Evolutionary conservation across 257 asterid species (phyloP).

Genomic region (Gentiana straminea): DNA sequence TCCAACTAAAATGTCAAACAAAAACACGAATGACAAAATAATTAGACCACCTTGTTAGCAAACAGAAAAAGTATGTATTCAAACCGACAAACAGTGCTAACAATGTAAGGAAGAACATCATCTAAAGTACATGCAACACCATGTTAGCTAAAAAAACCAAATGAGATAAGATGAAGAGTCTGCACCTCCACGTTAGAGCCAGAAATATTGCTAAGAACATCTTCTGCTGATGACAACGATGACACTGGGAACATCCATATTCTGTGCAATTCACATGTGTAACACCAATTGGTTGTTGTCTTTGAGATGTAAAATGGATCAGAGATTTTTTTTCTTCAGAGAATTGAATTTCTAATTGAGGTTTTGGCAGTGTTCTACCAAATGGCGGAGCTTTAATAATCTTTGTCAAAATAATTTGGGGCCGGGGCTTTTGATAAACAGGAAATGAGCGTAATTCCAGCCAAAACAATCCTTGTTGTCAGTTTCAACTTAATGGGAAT

Average conservation of each 20-base stretch:
- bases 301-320: too few species aligned
- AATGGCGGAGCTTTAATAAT: too few species aligned
- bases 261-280: slow-evolving; percentile 28
- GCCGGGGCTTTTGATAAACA: too few species aligned
- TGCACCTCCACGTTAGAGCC: slow-evolving; percentile 58
- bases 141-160: too few species aligned
- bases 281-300: too few species aligned
- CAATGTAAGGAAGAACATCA: neutral
- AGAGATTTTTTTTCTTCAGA: too few species aligned
- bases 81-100: neutral
- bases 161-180: slow-evolving; percentile 2
- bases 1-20: slow-evolving; percentile 46
- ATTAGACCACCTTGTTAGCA: neutral
- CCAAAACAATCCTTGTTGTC: too few species aligned
- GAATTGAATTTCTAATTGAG: neutral
- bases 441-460: too few species aligned
- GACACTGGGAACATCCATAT: slow-evolving; percentile 85
- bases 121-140: neutral
- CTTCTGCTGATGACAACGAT: slow-evolving; percentile 62
- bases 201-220: slow-evolving; percentile 41
- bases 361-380: too few species aligned
- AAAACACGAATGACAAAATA: slow-evolving; percentile 9
- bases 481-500: too few species aligned
- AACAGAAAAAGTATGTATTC: neutral
- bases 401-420: too few species aligned